A percentile compares a stretch with the other conserved stretches of the same genome.
Conservation (phyloP, 78 protist species). For the Dictyostelium brefeldianum region DNA sequence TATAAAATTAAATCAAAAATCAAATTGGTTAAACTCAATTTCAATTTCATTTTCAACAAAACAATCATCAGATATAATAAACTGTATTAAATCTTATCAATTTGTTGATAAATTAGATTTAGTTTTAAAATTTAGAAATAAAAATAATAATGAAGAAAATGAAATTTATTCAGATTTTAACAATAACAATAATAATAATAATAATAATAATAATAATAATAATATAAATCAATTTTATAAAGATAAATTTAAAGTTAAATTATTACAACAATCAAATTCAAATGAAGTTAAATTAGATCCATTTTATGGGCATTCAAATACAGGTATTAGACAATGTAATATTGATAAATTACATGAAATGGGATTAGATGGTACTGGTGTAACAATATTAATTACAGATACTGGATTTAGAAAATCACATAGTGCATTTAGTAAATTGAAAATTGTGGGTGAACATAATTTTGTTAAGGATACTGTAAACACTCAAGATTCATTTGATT, state of each 20-base stretch:
- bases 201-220: not conserved
- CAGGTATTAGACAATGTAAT: not conserved
- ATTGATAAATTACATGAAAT: not conserved
- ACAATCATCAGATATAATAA: not conserved
- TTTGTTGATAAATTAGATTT: slow-evolving; percentile 38
- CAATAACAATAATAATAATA: not conserved
- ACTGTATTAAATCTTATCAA: slow-evolving; percentile 18
- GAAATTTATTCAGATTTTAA: no score
- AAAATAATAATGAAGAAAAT: not conserved
- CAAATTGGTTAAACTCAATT: slow-evolving; percentile 71
- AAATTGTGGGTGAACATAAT: slow-evolving; percentile 20
- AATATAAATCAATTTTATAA: not conserved
- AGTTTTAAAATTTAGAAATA: slow-evolving; percentile 12
- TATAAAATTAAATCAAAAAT: not conserved
- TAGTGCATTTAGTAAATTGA: slow-evolving; percentile 18
- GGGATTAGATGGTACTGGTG: slow-evolving; percentile 40
- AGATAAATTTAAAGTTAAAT: no score
- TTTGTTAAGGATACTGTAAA: slow-evolving; percentile 20
- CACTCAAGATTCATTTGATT: not conserved
- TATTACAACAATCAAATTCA: no score
- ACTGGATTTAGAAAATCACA: slow-evolving; percentile 64
- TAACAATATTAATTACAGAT: slow-evolving; percentile 58
- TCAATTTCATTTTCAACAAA: not conserved
- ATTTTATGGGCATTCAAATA: slow-evolving; percentile 37
- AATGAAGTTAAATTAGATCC: not conserved